Evolutionary conservation across 305 asterid genomes (phyloP), one percentile per base, ranked within the genome.

Genomic region (Rubia tinctorum): DNA sequence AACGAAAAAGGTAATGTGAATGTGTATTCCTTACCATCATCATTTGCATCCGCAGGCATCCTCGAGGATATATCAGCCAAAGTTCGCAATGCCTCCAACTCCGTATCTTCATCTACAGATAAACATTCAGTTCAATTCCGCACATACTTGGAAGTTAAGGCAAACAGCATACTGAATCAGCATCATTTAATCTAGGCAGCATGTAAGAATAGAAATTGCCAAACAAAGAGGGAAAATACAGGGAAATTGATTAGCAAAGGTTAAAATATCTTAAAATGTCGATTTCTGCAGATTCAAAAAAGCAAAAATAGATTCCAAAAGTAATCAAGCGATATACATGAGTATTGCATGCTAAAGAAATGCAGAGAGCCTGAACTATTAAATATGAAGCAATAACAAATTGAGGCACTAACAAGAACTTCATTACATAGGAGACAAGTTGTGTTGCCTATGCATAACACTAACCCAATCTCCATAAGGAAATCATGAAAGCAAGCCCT

Each of bases 21-120:
- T 78, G 25, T 40, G 23, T 27, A 69, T 45, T 49, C 58, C 83
- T 42, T 86, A 89, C 97, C 99, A 60, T 84, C 86, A 79, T 91
- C 96, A 73, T 78, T 88, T 84, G 82, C 93, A 61, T 69, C 76
- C 62, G 86, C 76, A 56, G 93, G 93, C 96, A 88, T 85, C 96
- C 88, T 85, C 73, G 86, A 70, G 72, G 97, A 89, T 79, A 91
- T 75, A 85, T 90, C 94, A 71, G 97, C 97, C 82, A 94, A 86
- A 71, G 95, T 86, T 82, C 89, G 91, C 85, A 94, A 82, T 51
- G 97, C 97, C 77, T 86, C 97, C 81, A 91, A 86, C 66, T 85
- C 84, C 12, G 84, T 66, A 62, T 81, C 86, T 81, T 89, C 97
- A 83, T 88, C 97, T 92, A 80, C 85, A 82, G 77, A 86, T 71